These are phyloP conservation scores for Orychophragmus violaceus DNA, from an alignment of 345 rosid genomes.

Conservation along the genomic window DNA sequence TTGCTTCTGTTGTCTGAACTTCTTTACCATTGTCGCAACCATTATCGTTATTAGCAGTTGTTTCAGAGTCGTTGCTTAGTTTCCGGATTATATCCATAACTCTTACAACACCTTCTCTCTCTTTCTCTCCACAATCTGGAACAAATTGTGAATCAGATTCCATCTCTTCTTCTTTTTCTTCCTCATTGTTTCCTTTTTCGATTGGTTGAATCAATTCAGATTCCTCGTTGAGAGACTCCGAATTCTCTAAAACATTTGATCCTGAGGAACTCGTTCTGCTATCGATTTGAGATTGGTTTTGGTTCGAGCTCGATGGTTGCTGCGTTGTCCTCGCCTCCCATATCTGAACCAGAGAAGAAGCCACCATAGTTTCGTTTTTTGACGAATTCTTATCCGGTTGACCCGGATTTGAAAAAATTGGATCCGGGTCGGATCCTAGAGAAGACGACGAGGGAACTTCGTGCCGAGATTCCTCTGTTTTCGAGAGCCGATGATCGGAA, in stretches of 20 bases:
- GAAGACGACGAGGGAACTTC: slow-evolving; percentile 5
- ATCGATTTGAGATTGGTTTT: slow-evolving; percentile 20
- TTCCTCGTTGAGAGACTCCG: slow-evolving; percentile 9
- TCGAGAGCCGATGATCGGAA: slow-evolving; percentile 39
- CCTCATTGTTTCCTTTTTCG: slow-evolving; percentile 4
- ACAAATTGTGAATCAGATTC: slow-evolving; percentile 35
- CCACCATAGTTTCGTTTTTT: slow-evolving; percentile 30
- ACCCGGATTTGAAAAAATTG: background rate
- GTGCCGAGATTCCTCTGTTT: slow-evolving; percentile 23
- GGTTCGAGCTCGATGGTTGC: slow-evolving; percentile 31
- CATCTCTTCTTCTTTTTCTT: slow-evolving; percentile 17
- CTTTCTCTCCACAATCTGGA: slow-evolving; percentile 38
- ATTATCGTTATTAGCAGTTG: slow-evolving; percentile 10
- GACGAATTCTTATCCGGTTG: slow-evolving; percentile 15
- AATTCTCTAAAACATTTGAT: slow-evolving; percentile 13
- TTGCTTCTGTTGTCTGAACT: slow-evolving; percentile 29
- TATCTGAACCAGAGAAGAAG: slow-evolving; percentile 86
- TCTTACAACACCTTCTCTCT: slow-evolving; percentile 48
- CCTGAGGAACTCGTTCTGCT: slow-evolving; percentile 24
- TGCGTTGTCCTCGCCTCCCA: slow-evolving; percentile 78
- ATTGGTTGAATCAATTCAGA: slow-evolving; percentile 9
- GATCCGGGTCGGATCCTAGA: slow-evolving; percentile 1
- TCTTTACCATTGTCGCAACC: slow-evolving; percentile 28
- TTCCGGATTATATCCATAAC: slow-evolving; percentile 66
- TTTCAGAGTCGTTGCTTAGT: slow-evolving; percentile 30